Conservation (phyloP, 202 grass and related monocot genomes). For the Bolboschoenoplectus hybrid region DNA sequence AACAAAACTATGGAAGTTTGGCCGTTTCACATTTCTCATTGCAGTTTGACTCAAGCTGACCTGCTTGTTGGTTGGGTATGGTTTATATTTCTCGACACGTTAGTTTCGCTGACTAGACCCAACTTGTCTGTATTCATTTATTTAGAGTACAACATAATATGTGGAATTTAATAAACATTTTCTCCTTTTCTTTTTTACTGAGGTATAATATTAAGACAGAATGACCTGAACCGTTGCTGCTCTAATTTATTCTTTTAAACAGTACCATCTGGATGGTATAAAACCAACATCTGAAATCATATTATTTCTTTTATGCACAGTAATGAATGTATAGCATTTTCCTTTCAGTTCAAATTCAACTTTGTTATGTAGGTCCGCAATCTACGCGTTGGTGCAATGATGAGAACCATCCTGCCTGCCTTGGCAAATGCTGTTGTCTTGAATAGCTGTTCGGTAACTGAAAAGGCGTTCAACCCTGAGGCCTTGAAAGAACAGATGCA, state of each 20-base stretch:
- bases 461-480: conserved; percentile 48
- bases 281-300: neutral
- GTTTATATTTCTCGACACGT: neutral
- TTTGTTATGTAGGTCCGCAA: conserved; percentile 65
- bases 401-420: conserved; percentile 89
- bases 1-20: neutral
- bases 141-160: neutral
- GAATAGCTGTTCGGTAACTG: conserved; percentile 44
- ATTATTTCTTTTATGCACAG: conserved; percentile 16
- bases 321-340: neutral
- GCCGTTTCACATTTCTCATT: conserved; percentile 4
- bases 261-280: neutral
- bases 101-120: neutral
- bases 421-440: conserved; percentile 90
- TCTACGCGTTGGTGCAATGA: conserved; percentile 94
- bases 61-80: neutral
- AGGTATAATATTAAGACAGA: neutral
- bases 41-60: neutral
- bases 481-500: conserved; percentile 70
- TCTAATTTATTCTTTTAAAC: neutral
- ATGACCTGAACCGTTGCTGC: neutral
- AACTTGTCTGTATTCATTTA: neutral
- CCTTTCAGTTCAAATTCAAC: conserved; percentile 13
- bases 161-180: neutral
- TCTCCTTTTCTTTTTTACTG: neutral